These are phyloP conservation scores for Parascedosporium putredinis DNA, from an alignment of 2,329 filamentous ascomycete species.

Conservation along the genomic window DNA sequence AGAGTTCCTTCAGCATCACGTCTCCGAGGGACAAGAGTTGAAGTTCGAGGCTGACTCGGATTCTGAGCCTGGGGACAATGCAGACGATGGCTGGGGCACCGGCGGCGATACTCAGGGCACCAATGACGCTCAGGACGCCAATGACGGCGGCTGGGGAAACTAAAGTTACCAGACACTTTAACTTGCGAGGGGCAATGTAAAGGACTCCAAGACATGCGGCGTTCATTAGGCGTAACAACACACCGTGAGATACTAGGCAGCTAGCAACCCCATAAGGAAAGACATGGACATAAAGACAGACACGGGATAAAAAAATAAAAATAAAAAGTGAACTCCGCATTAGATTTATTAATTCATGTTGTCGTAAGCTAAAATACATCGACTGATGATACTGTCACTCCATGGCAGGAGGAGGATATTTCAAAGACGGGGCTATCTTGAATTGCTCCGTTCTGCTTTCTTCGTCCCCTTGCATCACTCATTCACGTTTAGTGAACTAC, in stretches of 20 bases:
- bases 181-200: too few species aligned
- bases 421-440: too few species aligned
- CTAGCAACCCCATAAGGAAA: too few species aligned
- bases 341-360: not conserved
- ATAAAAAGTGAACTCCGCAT: not conserved
- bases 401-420: too few species aligned
- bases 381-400: too few species aligned
- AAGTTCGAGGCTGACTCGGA: conserved; percentile 47
- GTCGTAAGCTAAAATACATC: not conserved
- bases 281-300: too few species aligned
- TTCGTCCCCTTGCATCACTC: too few species aligned
- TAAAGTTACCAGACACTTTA: not conserved
- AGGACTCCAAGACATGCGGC: too few species aligned
- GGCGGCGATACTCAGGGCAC: conserved; percentile 11
- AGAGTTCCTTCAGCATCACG: conserved; percentile 62
- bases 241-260: too few species aligned
- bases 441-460: not conserved
- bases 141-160: conserved; percentile 1
- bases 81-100: conserved; percentile 56
- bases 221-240: too few species aligned
- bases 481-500: not conserved
- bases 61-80: conserved; percentile 29
- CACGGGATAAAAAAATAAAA: too few species aligned
- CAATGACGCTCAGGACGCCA: conserved; percentile 11
- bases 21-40: conserved; percentile 42